Conservation (phyloP, 2,329 filamentous ascomycete genomes). For the Fusarium sp. region DNA sequence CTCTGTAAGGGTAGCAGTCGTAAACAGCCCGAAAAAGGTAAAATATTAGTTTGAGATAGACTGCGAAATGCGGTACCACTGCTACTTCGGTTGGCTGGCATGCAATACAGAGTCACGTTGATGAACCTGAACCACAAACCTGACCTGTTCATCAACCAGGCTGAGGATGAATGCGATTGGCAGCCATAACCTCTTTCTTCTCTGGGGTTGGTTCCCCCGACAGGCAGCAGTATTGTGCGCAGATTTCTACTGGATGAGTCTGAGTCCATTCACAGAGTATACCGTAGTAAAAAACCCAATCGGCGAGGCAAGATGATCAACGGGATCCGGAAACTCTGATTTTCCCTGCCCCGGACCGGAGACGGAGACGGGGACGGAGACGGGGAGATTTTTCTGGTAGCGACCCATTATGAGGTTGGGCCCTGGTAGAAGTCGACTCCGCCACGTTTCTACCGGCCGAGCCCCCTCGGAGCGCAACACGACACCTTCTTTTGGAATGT, state of each 20-base stretch:
- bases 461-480: constrained; percentile 26
- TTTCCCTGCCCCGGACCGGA: neutral
- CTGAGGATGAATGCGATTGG: constrained; percentile 16
- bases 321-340: constrained; percentile 21
- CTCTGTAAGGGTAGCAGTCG: constrained; percentile 6
- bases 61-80: constrained; percentile 30
- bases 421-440: constrained; percentile 22
- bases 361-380: constrained; percentile 11
- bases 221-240: constrained; percentile 33
- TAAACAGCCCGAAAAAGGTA: neutral
- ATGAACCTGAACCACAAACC: neutral
- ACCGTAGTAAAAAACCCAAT: constrained; percentile 11
- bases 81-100: constrained; percentile 14
- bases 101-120: constrained; percentile 12
- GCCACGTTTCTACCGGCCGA: constrained; percentile 42
- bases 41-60: constrained; percentile 1
- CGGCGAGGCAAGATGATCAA: neutral
- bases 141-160: constrained; percentile 4
- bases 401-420: neutral
- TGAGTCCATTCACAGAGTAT: constrained; percentile 11
- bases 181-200: constrained; percentile 27
- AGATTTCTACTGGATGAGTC: constrained; percentile 10
- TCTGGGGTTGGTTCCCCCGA: constrained; percentile 33
- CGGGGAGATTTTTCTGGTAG: constrained; percentile 17
- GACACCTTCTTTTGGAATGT: constrained; percentile 22